Percentiles rank a stretch among this genome's conserved stretches.
Evolutionary conservation across 2,329 filamentous ascomycete genomes (phyloP).

Genomic region (Cladophialophora psammophila): DNA sequence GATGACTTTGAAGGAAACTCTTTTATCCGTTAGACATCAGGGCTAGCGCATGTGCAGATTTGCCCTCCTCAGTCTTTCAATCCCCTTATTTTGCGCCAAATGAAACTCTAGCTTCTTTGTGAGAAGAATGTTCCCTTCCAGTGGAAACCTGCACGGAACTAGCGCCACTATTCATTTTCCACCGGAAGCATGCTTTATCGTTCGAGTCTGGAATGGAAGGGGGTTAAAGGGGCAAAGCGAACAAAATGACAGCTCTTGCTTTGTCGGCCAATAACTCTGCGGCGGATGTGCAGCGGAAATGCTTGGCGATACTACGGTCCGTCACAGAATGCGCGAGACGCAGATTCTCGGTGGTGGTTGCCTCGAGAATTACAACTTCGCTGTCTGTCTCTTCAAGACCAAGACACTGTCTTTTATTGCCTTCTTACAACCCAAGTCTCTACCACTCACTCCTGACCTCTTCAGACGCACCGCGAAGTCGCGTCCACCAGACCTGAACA

Average conservation of each 20-base stretch:
- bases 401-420: constrained; percentile 1
- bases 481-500: background rate
- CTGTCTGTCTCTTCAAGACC: background rate
- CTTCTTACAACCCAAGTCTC: background rate
- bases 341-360: background rate
- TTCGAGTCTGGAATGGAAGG: too few species aligned
- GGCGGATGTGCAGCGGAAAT: background rate
- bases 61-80: too few species aligned
- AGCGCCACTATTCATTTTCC: too few species aligned
- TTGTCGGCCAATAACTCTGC: too few species aligned
- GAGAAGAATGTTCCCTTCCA: too few species aligned
- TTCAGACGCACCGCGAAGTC: background rate
- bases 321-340: background rate
- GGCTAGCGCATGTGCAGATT: too few species aligned
- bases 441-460: background rate
- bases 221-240: too few species aligned
- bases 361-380: background rate
- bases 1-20: constrained; percentile 27
- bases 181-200: too few species aligned
- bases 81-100: too few species aligned
- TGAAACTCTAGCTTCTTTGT: too few species aligned
- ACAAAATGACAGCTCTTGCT: too few species aligned
- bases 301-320: background rate
- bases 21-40: background rate
- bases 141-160: too few species aligned